phyloP scores from a whole-genome alignment of 768 basidiomycete species.

The Candolleomyces aberdarensis region DNA sequence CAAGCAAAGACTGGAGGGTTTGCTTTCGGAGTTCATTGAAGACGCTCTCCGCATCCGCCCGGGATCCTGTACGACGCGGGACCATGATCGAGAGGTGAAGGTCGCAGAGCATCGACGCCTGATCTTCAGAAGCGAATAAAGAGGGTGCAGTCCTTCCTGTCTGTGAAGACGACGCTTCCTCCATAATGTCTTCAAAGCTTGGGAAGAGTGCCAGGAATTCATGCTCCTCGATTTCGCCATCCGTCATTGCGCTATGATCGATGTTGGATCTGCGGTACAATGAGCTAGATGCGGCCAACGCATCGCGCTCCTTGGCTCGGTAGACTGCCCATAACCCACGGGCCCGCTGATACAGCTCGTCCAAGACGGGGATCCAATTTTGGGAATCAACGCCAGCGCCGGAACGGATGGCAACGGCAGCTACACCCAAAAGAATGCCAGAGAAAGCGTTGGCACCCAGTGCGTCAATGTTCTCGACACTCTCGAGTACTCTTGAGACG shows the following conservation, averaged over 20 bases:
- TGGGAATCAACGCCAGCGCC: slow-evolving; percentile 35
- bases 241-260: slow-evolving; percentile 53
- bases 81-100: slow-evolving; percentile 48
- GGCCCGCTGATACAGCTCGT: slow-evolving; percentile 61
- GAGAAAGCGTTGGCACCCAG: slow-evolving; percentile 33
- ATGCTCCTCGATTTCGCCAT: slow-evolving; percentile 74
- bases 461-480: slow-evolving; percentile 14
- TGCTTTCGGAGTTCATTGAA: slow-evolving; percentile 25
- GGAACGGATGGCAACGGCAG: slow-evolving; percentile 44
- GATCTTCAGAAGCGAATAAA: slow-evolving; percentile 32
- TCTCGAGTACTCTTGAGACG: neutral
- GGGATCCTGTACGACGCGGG: neutral
- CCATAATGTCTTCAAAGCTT: slow-evolving; percentile 63
- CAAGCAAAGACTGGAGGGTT: slow-evolving; percentile 31
- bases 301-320: slow-evolving; percentile 62
- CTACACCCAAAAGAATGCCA: slow-evolving; percentile 45
- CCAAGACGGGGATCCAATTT: slow-evolving; percentile 34
- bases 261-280: slow-evolving; percentile 69
- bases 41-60: neutral
- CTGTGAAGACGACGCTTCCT: slow-evolving; percentile 17
- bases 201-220: slow-evolving; percentile 90
- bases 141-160: slow-evolving; percentile 11
- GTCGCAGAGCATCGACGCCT: slow-evolving; percentile 33
- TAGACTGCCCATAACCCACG: slow-evolving; percentile 85
- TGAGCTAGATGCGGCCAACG: slow-evolving; percentile 60